Percentiles rank a stretch among this genome's conserved stretches.
Evolutionary conservation across 306 rosid species (phyloP).

Genomic region (Clitoria ternatea): DNA sequence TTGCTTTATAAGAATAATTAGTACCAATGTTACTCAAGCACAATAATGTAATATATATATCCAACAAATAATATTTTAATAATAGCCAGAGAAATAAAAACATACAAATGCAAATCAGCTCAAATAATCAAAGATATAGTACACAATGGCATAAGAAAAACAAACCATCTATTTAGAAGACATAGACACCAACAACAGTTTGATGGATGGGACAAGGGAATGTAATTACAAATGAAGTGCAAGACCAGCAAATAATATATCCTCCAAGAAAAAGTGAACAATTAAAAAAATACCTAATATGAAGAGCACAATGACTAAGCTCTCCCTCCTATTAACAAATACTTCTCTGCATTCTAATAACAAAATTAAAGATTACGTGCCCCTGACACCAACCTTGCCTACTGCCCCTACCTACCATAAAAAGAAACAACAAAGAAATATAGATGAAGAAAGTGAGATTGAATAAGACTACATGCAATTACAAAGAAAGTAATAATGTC

Average conservation of each 20-base stretch:
- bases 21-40: background rate
- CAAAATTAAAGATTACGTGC: background rate
- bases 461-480: constrained; percentile 8
- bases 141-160: background rate
- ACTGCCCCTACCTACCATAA: background rate
- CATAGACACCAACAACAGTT: background rate
- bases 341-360: background rate
- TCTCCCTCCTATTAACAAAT: background rate
- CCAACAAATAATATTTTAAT: background rate
- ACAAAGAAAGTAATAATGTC: constrained; percentile 2
- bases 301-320: background rate
- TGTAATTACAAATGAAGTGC: constrained; percentile 84
- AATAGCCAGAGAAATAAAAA: background rate
- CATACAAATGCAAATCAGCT: background rate
- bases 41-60: background rate
- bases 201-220: no score
- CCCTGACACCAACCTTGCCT: background rate
- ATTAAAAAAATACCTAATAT: background rate
- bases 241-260: constrained; percentile 42
- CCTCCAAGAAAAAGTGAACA: background rate
- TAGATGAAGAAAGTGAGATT: constrained; percentile 6
- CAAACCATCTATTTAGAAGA: constrained; percentile 10
- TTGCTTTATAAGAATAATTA: background rate
- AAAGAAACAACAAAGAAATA: background rate
- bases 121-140: no score